A percentile compares a stretch with the other conserved stretches of the same genome.
phyloP scores from a whole-genome alignment of 2,329 filamentous ascomycete species.

The Corinectria fuckeliana region DNA sequence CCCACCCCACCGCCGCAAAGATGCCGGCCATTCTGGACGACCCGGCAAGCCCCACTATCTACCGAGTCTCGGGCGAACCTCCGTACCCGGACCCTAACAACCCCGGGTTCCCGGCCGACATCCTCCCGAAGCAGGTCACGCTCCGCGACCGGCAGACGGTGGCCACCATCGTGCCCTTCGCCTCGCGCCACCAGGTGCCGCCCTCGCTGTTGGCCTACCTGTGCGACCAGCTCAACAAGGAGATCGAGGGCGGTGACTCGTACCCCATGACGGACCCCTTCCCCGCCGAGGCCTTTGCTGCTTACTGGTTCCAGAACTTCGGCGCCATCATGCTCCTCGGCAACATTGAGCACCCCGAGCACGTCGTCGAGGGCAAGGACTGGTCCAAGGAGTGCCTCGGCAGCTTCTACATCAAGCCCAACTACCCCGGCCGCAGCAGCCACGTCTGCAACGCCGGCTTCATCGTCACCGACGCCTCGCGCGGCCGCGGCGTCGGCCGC shows the following conservation, averaged over 20 bases:
- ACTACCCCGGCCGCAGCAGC: conserved; percentile 89
- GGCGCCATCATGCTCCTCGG: conserved; percentile 87
- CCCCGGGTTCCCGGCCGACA: conserved; percentile 70
- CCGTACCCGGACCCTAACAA: conserved; percentile 69
- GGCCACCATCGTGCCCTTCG: conserved; percentile 84
- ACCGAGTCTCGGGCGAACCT: conserved; percentile 69
- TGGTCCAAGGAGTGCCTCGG: conserved; percentile 85
- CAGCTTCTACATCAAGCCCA: conserved; percentile 93
- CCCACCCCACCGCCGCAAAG: too few relatives aligned
- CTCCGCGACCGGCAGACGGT: conserved; percentile 84
- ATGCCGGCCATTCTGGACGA: conserved; percentile 85
- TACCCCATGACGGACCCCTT: conserved; percentile 87
- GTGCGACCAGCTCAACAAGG: conserved; percentile 83
- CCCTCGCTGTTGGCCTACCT: conserved; percentile 77
- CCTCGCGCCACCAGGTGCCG: conserved; percentile 78
- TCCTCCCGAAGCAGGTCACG: conserved; percentile 78
- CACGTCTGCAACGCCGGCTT: conserved; percentile 90
- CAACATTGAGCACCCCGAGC: conserved; percentile 68
- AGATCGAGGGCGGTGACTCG: conserved; percentile 90
- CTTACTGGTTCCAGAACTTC: conserved; percentile 93
- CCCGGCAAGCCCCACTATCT: conserved; percentile 72
- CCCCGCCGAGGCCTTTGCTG: conserved; percentile 74
- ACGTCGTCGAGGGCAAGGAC: conserved; percentile 66
- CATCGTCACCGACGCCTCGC: conserved; percentile 74
- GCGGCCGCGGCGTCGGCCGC: conserved; percentile 76